These are phyloP conservation scores for Anethum foeniculum DNA, from an alignment of 140 eudicot species.

Conservation along the genomic window DNA sequence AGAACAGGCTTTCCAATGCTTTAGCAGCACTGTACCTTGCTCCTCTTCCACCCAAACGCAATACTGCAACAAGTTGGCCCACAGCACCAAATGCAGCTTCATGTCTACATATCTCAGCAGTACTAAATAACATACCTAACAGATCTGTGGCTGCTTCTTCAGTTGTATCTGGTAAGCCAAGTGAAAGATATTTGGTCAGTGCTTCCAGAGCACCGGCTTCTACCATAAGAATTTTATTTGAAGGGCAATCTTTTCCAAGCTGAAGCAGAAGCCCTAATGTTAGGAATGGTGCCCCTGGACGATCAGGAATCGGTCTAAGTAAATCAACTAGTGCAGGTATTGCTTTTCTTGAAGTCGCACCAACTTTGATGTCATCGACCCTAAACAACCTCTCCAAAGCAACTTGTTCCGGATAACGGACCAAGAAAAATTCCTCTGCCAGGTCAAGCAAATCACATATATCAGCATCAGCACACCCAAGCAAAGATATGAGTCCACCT, in stretches of 20 bases:
- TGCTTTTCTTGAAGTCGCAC: slow-evolving; percentile 89
- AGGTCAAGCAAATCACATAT: slow-evolving; percentile 62
- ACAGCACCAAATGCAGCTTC: slow-evolving; percentile 97
- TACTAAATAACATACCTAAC: slow-evolving; percentile 64
- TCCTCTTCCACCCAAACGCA: slow-evolving; percentile 87
- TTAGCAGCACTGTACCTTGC: slow-evolving; percentile 95
- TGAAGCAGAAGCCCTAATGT: slow-evolving; percentile 76
- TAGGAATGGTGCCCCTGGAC: slow-evolving; percentile 96
- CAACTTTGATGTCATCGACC: slow-evolving; percentile 87
- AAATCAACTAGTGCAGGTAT: slow-evolving; percentile 89
- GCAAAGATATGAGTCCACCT: slow-evolving; percentile 75
- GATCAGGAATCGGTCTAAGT: slow-evolving; percentile 87
- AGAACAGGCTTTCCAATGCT: slow-evolving; percentile 79
- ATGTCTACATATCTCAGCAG: slow-evolving; percentile 80
- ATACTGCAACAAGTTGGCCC: slow-evolving; percentile 82
- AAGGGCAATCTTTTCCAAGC: slow-evolving; percentile 69
- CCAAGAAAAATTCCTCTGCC: slow-evolving; percentile 69
- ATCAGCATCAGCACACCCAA: slow-evolving; percentile 91
- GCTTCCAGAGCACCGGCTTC: slow-evolving; percentile 95
- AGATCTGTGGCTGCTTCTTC: slow-evolving; percentile 99
- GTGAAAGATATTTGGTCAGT: slow-evolving; percentile 86
- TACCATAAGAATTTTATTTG: slow-evolving; percentile 82
- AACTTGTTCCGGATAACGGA: slow-evolving; percentile 75
- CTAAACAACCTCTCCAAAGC: slow-evolving; percentile 86
- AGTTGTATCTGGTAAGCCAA: slow-evolving; percentile 78